Base-by-base conservation (phyloP, 495 filamentous ascomycete species). In the Penicillium crystallinum region DNA sequence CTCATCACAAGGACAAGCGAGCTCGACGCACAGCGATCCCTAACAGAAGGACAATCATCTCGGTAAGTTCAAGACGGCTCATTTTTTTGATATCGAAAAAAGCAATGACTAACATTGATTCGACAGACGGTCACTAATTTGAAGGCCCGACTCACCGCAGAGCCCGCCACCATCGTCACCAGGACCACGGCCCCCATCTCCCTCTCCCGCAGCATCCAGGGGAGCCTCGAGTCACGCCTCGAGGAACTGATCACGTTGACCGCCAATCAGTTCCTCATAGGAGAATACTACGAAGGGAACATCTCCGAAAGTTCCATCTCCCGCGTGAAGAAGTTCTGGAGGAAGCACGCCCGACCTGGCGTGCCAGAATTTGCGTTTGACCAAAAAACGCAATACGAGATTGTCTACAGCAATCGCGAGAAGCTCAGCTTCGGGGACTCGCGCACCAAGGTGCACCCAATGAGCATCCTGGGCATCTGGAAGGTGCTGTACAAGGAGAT, bases 361-460 rank as follows among this genome's bases (percentile, higher is more conserved):
- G 80, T 83, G 3, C 63, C 71, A 8, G 75, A 83, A 46, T 83
- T 83, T 60, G 72, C 74, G 52, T 83, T 78, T 52, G 79, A 82
- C 55, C 78, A 81, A 52, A 63, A 62, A 7, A 82, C 78, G 5
- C 81, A 84, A 58, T 68, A 73, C 12, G 71, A 77, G 5, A 60
- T 84, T 12, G 74, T 84, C 45, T 39, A 65, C 4, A 62, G 62
- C 30, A 83, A 84, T 56, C 65, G 78, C 34, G 68, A 71, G 8
- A 72, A 49, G 12, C 65, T 83, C 45, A 61, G 70, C 30, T 81
- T 83, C 61, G 63, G 72, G 3, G 0, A 22, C 12, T 1, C 11
- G 36, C 79, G 77, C 5, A 52, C 64, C 8, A 3, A 61, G 64
- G 38, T 67, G 71, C 6, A 62, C 64, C 9, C 67, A 76, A 34